Evolutionary conservation across 2,329 filamentous ascomycete genomes (phyloP).

Genomic region (Arthroderma uncinatum): DNA sequence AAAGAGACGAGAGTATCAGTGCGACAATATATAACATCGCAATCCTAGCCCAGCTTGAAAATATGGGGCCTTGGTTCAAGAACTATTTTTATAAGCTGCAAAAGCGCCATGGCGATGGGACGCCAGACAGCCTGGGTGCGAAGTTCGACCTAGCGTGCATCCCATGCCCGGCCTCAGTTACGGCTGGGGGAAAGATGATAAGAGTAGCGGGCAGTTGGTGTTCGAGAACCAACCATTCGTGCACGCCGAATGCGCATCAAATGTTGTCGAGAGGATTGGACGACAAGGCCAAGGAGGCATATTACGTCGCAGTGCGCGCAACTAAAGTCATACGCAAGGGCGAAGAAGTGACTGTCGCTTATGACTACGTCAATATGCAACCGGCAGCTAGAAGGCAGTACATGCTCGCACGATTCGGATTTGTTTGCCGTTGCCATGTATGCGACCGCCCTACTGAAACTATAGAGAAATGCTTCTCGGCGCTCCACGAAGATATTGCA

Average conservation of each 20-base stretch:
- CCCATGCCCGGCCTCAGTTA: neutral
- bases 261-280: constrained; percentile 10
- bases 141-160: constrained; percentile 10
- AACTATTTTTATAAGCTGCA: constrained; percentile 9
- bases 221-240: constrained; percentile 19
- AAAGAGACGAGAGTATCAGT: neutral
- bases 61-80: neutral
- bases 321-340: constrained; percentile 16
- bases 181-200: neutral
- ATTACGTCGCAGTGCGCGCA: constrained; percentile 14
- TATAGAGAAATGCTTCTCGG: constrained; percentile 13
- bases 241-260: constrained; percentile 19
- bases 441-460: constrained; percentile 13
- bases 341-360: constrained; percentile 18
- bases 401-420: constrained; percentile 14
- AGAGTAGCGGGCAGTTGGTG: neutral
- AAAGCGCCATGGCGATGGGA: neutral
- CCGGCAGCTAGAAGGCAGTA: constrained; percentile 10
- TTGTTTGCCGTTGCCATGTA: constrained; percentile 19
- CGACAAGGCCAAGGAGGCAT: neutral
- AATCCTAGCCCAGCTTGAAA: neutral
- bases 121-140: constrained; percentile 7
- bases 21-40: constrained; percentile 7
- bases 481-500: constrained; percentile 9
- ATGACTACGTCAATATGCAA: constrained; percentile 7